Evolutionary conservation across 306 rosid species (phyloP).

Genomic region (Dryas alaskensis): DNA sequence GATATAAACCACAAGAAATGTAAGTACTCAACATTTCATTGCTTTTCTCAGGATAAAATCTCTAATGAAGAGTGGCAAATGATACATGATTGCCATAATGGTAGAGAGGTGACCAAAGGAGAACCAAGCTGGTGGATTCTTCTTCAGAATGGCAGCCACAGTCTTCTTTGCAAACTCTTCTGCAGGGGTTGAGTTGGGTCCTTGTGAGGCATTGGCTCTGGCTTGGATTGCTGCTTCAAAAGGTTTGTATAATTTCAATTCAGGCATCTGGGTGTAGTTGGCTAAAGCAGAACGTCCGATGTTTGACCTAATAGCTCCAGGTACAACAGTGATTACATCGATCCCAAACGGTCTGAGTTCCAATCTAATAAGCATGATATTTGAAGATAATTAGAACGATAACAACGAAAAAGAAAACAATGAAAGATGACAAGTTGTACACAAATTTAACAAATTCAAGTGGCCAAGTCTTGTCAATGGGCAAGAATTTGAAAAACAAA

Average conservation of each 20-base stretch:
- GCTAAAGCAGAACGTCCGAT: slow-evolving; percentile 54
- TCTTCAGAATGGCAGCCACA: slow-evolving; percentile 58
- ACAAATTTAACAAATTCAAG: neutral
- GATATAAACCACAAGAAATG: neutral
- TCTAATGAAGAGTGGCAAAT: slow-evolving; percentile 63
- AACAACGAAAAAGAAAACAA: neutral
- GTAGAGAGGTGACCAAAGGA: slow-evolving; percentile 53
- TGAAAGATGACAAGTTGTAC: neutral
- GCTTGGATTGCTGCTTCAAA: slow-evolving; percentile 58
- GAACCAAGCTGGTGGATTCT: slow-evolving; percentile 85
- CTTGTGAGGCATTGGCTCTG: slow-evolving; percentile 58
- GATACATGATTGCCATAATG: slow-evolving; percentile 55
- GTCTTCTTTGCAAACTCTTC: slow-evolving; percentile 73
- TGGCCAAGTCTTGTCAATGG: neutral
- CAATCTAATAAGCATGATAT: slow-evolving; percentile 36
- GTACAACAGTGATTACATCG: slow-evolving; percentile 73
- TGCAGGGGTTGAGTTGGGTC: slow-evolving; percentile 53
- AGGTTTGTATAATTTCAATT: slow-evolving; percentile 62
- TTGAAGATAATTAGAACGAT: neutral
- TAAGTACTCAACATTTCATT: slow-evolving; percentile 34
- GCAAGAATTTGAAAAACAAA: neutral
- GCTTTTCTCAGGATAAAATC: slow-evolving; percentile 46
- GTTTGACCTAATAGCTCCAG: slow-evolving; percentile 79
- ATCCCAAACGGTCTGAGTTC: slow-evolving; percentile 77
- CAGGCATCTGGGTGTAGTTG: slow-evolving; percentile 63